Evolutionary conservation across 805 yeast species (phyloP), one percentile per base, ranked within the genome.

Genomic region (Naumovozyma baii): DNA sequence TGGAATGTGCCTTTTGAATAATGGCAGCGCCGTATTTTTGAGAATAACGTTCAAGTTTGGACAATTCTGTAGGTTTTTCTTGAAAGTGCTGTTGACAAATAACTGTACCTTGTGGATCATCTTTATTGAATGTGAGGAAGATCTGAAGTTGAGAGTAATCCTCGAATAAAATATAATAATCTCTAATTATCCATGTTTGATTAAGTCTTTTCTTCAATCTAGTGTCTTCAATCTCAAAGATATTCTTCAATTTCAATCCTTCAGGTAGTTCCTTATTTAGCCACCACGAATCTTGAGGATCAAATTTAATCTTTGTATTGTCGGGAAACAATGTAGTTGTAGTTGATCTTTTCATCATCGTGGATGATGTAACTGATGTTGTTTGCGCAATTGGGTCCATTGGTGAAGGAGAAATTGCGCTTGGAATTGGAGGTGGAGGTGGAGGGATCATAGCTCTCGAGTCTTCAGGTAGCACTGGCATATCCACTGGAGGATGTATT

Each of bases 111-210:
- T 70, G 55, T 1, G 92, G 86, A 40, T 77, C 72, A 12, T 64
- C 62, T 13, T 54, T 49, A 31, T 78, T 79, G 51, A 67, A 85
- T 17, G 70, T 67, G 3, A 83, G 62, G 37, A 78, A 76, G 45
- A 85, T 62, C 1, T 73, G 62, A 3, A 78, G 64, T 48, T 80
- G 85, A 1, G 92, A 74, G 48, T 80, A 76, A 55, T 84, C 94
- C 44, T 73, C 76, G 58, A 77, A 80, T 31, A 87, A 61, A 12
- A 86, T 67, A 54, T 84, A 85, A 47, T 82, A 77, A 46, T 81
- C 87, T 39, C 81, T 69, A 45, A 73, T 66, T 3, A 68, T 61
- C 39, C 64, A 45, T 2, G 44, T 47, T 32, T 76, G 63, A 18
- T 74, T 74, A 10, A 75, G 74, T 48, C 95, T 73, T 51, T 81